Conservation (phyloP, 2,329 filamentous ascomycete genomes). For the Xylogone sp. region DNA sequence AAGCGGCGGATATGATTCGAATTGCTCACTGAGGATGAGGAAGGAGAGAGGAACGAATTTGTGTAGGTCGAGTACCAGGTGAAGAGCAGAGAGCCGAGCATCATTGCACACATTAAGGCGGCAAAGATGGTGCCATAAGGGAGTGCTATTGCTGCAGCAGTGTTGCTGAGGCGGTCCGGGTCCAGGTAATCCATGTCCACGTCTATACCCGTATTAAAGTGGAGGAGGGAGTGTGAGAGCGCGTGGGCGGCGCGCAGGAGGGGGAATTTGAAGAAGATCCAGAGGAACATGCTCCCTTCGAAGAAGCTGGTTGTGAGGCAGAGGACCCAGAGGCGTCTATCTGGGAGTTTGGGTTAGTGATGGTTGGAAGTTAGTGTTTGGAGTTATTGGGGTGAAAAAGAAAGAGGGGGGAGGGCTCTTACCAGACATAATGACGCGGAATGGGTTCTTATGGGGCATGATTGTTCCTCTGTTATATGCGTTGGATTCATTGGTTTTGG, state of each 20-base stretch:
- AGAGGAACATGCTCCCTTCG: constrained; percentile 57
- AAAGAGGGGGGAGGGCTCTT: background rate
- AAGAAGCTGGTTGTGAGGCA: constrained; percentile 50
- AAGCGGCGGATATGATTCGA: background rate
- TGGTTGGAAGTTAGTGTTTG: background rate
- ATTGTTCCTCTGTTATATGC: background rate
- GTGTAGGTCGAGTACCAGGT: constrained; percentile 20
- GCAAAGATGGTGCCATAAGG: constrained; percentile 50
- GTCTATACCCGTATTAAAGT: constrained; percentile 34
- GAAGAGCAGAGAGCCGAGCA: constrained; percentile 52
- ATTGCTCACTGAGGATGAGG: constrained; percentile 1
- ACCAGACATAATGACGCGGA: constrained; percentile 5
- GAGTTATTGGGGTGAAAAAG: background rate
- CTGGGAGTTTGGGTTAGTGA: constrained; percentile 18
- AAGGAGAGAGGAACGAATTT: background rate
- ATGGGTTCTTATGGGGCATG: constrained; percentile 9
- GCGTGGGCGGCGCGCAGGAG: constrained; percentile 41
- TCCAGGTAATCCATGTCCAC: too few relatives aligned
- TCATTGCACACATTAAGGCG: constrained; percentile 55
- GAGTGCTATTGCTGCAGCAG: constrained; percentile 7
- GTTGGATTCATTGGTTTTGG: background rate
- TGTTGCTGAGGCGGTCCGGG: constrained; percentile 7
- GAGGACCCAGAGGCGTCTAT: constrained; percentile 46
- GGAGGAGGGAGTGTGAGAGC: constrained; percentile 14
- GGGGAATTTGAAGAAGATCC: constrained; percentile 58